phyloP scores from a whole-genome alignment of 306 rosid genomes.

The Datisca glomerata region DNA sequence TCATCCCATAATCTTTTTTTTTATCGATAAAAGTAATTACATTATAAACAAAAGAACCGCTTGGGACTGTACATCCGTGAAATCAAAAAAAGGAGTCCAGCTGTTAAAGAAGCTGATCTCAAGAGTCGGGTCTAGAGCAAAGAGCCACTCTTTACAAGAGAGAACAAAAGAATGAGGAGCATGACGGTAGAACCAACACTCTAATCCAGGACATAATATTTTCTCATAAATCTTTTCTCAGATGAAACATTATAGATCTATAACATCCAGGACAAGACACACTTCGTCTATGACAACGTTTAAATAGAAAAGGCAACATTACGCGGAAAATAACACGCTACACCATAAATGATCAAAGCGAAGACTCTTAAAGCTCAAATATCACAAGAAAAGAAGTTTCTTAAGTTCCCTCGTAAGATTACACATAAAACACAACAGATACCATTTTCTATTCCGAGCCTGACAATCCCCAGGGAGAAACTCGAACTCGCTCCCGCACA shows the following conservation, averaged over 20 bases:
- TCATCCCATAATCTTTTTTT: no score
- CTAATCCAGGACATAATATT: neutral
- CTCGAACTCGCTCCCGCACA: slow-evolving; percentile 1
- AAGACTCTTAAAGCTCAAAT: neutral
- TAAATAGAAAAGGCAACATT: neutral
- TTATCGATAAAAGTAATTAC: no score
- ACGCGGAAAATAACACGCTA: neutral
- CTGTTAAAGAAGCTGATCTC: no score
- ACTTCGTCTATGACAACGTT: no score
- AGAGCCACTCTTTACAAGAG: no score
- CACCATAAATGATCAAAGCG: neutral
- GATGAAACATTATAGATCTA: neutral
- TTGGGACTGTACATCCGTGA: neutral
- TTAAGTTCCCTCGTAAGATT: slow-evolving; percentile 1
- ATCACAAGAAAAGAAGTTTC: no score
- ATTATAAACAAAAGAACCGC: neutral
- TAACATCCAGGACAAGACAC: neutral
- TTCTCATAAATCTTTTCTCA: neutral
- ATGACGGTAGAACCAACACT: no score
- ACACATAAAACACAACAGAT: neutral
- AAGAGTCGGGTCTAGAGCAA: no score
- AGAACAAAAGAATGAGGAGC: neutral
- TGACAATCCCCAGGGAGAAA: neutral
- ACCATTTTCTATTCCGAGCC: slow-evolving; percentile 35
- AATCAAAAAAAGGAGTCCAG: neutral